phyloP scores from a whole-genome alignment of 345 rosid species.

The Chamaenerion angustifolium region DNA sequence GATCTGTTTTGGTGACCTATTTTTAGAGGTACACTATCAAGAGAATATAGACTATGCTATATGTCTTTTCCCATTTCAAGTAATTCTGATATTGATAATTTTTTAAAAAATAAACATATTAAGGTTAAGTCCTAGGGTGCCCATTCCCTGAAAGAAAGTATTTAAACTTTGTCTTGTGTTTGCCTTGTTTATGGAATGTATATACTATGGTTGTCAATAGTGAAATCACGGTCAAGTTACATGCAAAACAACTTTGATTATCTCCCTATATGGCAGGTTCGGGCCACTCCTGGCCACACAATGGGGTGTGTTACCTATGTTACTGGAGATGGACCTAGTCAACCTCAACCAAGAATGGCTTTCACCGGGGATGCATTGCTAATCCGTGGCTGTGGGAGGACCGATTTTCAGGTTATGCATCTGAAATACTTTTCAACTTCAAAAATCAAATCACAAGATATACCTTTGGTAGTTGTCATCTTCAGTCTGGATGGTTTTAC shows the following conservation, averaged over 20 bases:
- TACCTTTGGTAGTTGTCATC: too few relatives aligned
- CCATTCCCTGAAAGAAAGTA: too few relatives aligned
- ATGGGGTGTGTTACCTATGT: slow-evolving; percentile 87
- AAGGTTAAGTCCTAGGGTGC: too few relatives aligned
- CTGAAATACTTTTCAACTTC: not conserved
- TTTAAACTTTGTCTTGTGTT: too few relatives aligned
- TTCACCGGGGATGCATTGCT: slow-evolving; percentile 87
- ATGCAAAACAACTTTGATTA: too few relatives aligned
- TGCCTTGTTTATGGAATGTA: too few relatives aligned
- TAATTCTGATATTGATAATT: not conserved
- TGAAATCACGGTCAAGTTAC: too few relatives aligned
- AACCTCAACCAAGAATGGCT: slow-evolving; percentile 84
- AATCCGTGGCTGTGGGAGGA: slow-evolving; percentile 95
- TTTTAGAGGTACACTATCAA: slow-evolving; percentile 41
- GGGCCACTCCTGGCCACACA: slow-evolving; percentile 94
- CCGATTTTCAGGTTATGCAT: slow-evolving; percentile 74
- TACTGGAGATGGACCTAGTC: slow-evolving; percentile 67
- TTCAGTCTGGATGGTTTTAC: too few relatives aligned
- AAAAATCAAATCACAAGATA: not conserved
- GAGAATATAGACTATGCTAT: too few relatives aligned
- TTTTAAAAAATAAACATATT: too few relatives aligned
- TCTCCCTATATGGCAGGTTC: slow-evolving; percentile 26
- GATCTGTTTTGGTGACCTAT: slow-evolving; percentile 52
- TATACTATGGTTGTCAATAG: too few relatives aligned
- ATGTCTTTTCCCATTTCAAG: not conserved